Evolutionary conservation across 179 eudicot genomes (phyloP), one percentile per base, ranked within the genome.

Genomic region (Silene coronaria): DNA sequence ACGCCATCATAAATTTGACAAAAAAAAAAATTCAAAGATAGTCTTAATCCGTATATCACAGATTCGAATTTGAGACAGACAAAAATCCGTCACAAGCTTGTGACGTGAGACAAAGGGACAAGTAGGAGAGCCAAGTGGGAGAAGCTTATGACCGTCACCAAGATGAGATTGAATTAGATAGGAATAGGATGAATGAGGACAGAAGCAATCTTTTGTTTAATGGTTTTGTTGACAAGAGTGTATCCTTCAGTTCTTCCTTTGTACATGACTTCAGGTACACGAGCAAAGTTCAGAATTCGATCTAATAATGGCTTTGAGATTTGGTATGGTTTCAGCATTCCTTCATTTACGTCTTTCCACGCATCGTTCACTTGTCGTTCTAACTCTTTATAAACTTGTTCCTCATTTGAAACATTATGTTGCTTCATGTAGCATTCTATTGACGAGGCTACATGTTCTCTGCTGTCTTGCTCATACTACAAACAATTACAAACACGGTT

Each of bases 371-470:
- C 67, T 70, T 69, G 26, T 6, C 75, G 67, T 6, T 75, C 36
- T 12, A 85, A 69, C 5, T 26, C 60, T 57, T 28, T 34, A 28
- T 19, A 67, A 12, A 72, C 78, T 32, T 78, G 26, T 9, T 11
- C 73, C 27, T 85, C 67, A 3, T 63, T 34, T 13, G 76, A 32
- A 3, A 36, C 71, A 2, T 48, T 77, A 51, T 80, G 11, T 61
- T 80, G 73, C 42, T 80, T 82, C 86, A 78, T 82, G 77, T 80
- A 82, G 46, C 86, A 80, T 55, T 82, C 82, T 0, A 85, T 67
- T 5, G 81, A 77, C 0, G 86, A 78, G 3, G 81, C 82, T 2
- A 75, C 63, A 4, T 85, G 82, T 0, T 70, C 72, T 72, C 82
- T 80, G 36, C 82, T 80, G 36, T 67, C 23, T 63, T 76, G 81